phyloP scores from a whole-genome alignment of 345 rosid genomes.

The Anastatica hierochuntica region DNA sequence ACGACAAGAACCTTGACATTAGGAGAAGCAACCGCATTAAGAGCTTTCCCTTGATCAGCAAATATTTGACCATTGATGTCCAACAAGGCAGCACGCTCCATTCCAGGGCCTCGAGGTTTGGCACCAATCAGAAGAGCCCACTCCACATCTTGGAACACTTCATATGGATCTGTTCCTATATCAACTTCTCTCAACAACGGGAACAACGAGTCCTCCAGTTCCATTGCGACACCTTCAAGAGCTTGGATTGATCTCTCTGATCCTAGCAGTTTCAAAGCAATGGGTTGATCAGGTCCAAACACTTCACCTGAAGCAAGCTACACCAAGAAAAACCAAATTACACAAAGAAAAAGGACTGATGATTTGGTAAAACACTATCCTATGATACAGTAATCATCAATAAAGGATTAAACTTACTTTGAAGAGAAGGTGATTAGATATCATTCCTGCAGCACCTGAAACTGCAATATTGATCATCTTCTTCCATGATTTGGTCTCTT shows the following conservation, averaged over 20 bases:
- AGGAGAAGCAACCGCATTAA: slow-evolving; percentile 78
- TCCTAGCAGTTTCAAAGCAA: slow-evolving; percentile 83
- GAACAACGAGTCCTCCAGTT: slow-evolving; percentile 91
- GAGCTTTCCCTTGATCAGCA: slow-evolving; percentile 95
- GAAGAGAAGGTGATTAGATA: slow-evolving; percentile 89
- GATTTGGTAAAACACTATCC: neutral
- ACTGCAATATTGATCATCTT: slow-evolving; percentile 66
- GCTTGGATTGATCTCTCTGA: slow-evolving; percentile 90
- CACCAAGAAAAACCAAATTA: neutral
- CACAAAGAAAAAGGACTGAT: neutral
- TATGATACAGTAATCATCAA: neutral
- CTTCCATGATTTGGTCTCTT: slow-evolving; percentile 89
- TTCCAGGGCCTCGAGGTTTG: slow-evolving; percentile 97
- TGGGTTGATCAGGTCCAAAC: slow-evolving; percentile 83
- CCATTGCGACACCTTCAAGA: slow-evolving; percentile 99
- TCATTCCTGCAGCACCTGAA: slow-evolving; percentile 98
- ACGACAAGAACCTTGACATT: slow-evolving; percentile 91
- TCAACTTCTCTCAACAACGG: slow-evolving; percentile 90
- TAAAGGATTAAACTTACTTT: slow-evolving; percentile 44
- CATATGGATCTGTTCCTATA: slow-evolving; percentile 73
- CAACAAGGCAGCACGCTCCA: slow-evolving; percentile 86
- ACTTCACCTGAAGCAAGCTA: slow-evolving; percentile 97
- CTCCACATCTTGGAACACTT: slow-evolving; percentile 82
- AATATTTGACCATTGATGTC: slow-evolving; percentile 90
- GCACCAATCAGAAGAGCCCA: slow-evolving; percentile 99